Base-by-base conservation (phyloP, 331 rosid species). In the Rosa hybrid region DNA sequence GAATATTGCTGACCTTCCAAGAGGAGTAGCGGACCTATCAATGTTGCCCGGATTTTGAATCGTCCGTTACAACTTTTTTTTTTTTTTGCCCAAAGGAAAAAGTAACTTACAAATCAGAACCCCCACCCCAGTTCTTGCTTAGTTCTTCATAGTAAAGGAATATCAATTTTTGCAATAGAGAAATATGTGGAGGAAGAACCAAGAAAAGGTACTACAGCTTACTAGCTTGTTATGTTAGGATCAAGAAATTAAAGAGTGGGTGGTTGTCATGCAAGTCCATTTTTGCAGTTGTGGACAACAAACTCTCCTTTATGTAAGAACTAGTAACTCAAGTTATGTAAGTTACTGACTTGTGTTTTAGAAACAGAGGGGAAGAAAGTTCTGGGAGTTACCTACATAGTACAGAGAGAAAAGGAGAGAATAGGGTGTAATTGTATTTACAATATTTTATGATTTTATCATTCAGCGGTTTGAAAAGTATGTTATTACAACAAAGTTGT, bases 1-100 rank as follows among this genome's bases (percentile, higher is more conserved):
- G 83, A 89, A 80, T 78, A 89, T 94, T 82, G 87, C 98, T 39
- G 96, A 94, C 62, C 98, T 95, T 38, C 96, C 98, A 34, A 89
- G 74, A 80, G 98, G 98, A 72, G 84, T 91, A 78, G 98, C 92
- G 45, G 98, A 92, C 78, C 90, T 95, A 27, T 86, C 98, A 21
- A 63, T 88, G 78, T 81, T 95, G 59, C 97, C 98, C 3, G 98
- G 98, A 78, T 95, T 95, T 84, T 92, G 64, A 90, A 83, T 69
- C 23, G 46, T 23, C 6, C 34, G 6, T 78, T 27, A 27, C 30
- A 27, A 27, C 30, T 30, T 30, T 44, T 34, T 6, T 42, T 42
- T 44, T 2, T n/a, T 8, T 57, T n/a, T 17, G 17, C 27, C 27
- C 20, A 18, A 0, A 9, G 49, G 69, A n/a, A 59, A 25, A 25